Base-by-base conservation (phyloP, 2,329 filamentous ascomycete genomes). In the Thielaviopsis cerberus region DNA sequence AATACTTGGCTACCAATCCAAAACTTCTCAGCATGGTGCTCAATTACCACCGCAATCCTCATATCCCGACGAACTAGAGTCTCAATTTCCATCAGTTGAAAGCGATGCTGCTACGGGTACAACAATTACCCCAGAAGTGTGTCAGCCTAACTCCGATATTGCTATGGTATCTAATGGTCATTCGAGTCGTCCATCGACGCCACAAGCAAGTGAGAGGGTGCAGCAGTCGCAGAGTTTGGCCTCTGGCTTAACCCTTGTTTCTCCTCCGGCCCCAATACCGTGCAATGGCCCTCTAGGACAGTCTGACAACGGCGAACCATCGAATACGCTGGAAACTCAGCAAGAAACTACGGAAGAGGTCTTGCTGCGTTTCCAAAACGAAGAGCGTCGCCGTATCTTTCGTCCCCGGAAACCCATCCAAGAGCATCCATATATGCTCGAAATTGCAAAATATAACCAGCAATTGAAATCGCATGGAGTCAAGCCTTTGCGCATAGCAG, bases 331-430 rank as follows among this genome's bases (percentile, higher is more conserved):
- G 17, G 41, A 56, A 23, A n/a, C 30, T 22, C 41, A 30, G 24
- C 20, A n/a, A 30, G 54, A 56, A 34, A 56, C 41, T 34, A 56
- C 54, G n/a, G 34, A 15, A 6, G 41, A 56, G 25, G 34, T 51
- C 22, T 25, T 56, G 2, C 41, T 56, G 41, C 54, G 15, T 4
- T 56, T 56, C n/a, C 54, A 56, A 51, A 51, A 56, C 30, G 54
- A 56, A 25, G n/a, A 50, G 3, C 22, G 20, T 26, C 34, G 27
- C 24, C 73, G 78, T 34, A 78, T 75, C 3, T 67, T 82, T n/a
- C 73, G 79, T 6, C 77, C 77, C 1, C 73, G 79, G 22, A 82
- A 81, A 61, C 78, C 78, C 1, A 81, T 81, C 6, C 79, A 82
- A 64, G 71, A 81, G 63, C 77, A 80, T 51, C 79, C 79, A 3